These are phyloP conservation scores for Acacia pycnantha DNA, from an alignment of 331 rosid species.

Conservation along the genomic window DNA sequence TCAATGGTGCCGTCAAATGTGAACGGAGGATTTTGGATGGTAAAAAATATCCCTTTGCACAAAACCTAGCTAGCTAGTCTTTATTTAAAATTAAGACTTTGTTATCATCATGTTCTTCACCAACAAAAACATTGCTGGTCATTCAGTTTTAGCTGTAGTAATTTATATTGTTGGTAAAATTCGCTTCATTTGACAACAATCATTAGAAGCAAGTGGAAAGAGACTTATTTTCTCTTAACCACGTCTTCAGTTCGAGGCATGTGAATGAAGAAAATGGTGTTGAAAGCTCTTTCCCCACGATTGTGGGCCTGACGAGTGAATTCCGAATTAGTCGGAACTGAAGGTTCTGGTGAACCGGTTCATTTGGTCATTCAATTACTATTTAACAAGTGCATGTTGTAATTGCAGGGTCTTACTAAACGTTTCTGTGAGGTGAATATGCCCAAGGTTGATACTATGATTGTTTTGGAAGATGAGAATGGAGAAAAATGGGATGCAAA, in stretches of 20 bases:
- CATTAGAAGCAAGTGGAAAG: too few species aligned
- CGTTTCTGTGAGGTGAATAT: constrained; percentile 44
- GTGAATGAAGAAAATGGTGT: too few species aligned
- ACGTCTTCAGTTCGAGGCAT: too few species aligned
- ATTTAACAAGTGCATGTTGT: neutral
- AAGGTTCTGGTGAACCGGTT: too few species aligned
- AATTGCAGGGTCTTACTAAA: constrained; percentile 56
- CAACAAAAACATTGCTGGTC: neutral
- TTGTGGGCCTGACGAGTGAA: too few species aligned
- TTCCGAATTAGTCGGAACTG: too few species aligned
- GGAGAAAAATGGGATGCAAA: constrained; percentile 39
- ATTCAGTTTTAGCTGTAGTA: too few species aligned
- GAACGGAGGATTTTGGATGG: constrained; percentile 63
- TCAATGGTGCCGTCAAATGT: constrained; percentile 57
- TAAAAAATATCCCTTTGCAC: constrained; percentile 12
- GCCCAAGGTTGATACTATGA: constrained; percentile 40
- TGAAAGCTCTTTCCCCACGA: too few species aligned
- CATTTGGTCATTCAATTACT: too few species aligned
- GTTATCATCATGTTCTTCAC: neutral
- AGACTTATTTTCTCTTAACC: too few species aligned
- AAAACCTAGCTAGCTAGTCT: neutral
- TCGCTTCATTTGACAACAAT: too few species aligned
- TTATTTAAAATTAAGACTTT: neutral
- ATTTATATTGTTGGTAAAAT: too few species aligned
- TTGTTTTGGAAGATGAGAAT: constrained; percentile 58